Conservation (phyloP, 257 asterid genomes). For the Capsicum rhomboideum region DNA sequence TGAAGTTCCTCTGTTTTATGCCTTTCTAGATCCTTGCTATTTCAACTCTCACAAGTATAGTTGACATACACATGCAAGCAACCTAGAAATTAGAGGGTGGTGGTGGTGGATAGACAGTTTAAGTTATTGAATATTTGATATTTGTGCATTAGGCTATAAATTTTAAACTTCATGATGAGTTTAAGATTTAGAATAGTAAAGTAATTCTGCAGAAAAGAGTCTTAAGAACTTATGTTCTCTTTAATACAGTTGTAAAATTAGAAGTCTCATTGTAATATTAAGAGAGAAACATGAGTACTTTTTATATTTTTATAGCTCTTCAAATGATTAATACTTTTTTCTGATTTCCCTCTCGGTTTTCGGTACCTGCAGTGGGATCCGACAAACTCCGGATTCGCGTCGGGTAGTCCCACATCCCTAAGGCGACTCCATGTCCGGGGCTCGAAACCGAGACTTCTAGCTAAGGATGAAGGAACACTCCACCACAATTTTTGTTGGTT, state of each 20-base stretch:
- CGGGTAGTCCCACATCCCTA: too few relatives aligned
- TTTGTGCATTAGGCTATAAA: background rate
- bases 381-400: background rate
- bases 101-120: background rate
- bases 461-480: background rate
- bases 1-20: constrained; percentile 41
- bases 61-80: background rate
- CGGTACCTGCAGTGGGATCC: background rate
- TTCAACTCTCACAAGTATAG: background rate
- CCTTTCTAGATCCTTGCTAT: constrained; percentile 20
- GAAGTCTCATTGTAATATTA: background rate
- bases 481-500: background rate
- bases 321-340: background rate
- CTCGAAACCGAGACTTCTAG: background rate
- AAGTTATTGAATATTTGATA: background rate
- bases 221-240: background rate
- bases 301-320: background rate
- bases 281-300: background rate
- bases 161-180: background rate
- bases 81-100: background rate
- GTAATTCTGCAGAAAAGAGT: background rate
- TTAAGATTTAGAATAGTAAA: background rate
- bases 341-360: too few relatives aligned
- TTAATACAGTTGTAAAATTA: background rate
- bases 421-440: background rate